Evolutionary conservation across 1,139 yeast genomes (phyloP), one percentile per base, ranked within the genome.

Genomic region (Oligophagozyma castellii): DNA sequence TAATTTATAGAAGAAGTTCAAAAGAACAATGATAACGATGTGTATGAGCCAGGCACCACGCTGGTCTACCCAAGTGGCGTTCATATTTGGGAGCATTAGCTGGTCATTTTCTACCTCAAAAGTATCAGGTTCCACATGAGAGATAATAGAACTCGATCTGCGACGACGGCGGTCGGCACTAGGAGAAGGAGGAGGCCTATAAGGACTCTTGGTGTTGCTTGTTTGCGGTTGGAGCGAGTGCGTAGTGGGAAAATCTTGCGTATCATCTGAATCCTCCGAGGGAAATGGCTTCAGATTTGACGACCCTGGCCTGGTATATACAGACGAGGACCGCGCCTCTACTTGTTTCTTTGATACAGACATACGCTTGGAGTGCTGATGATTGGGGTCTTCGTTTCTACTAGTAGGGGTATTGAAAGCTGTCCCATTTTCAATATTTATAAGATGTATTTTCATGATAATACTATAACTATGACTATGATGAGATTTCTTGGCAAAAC

Each of bases 31-130:
- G 28, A 89, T 66, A 19, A 86, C 93, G 34, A 86, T 63, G 56
- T 89, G 98, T 34, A 89, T 76, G 18, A 77, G 62, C 98, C 98
- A 89, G 1, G 96, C 96, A 27, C 93, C 93, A 47, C 89, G 84
- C 46, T 74, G 79, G 51, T 84, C 81, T 23, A 89, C 95, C 98
- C 98, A 89, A 42, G 77, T 75, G 27, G 95, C 95, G 53, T 89
- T 89, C 55, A 83, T 67, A 51, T 89, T 89, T 14, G 93, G 89
- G 41, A 77, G 71, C 31, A 86, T 67, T 32, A 80, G 77, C 57
- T 89, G 96, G 55, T 89, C 98, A 46, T 79, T 81, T 50, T 77
- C 83, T 29, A 89, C 93, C 45, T 86, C 96, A 44, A 80, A 70
- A 11, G 86, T 76, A 49, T 89, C 96, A 14, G 93, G 94, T 51